Conservation (phyloP, 805 yeast genomes). For the Ogataea henricii region DNA sequence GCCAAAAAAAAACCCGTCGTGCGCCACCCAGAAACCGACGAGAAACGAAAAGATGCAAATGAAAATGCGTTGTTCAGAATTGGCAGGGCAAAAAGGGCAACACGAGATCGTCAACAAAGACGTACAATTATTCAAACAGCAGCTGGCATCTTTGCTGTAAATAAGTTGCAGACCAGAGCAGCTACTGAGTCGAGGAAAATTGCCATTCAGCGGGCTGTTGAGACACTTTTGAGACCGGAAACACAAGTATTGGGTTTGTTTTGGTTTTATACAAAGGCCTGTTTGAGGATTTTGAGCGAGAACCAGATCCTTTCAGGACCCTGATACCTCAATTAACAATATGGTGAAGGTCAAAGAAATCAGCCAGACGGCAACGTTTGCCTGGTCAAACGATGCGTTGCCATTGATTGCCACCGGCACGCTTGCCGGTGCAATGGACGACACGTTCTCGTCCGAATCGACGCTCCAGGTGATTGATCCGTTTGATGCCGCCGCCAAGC, state of each 20-base stretch:
- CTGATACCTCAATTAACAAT: background rate
- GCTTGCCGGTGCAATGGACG: conserved; percentile 94
- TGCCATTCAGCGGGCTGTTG: conserved; percentile 3
- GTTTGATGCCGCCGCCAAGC: conserved; percentile 41
- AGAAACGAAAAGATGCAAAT: conserved; percentile 4
- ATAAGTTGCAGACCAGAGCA: conserved; percentile 1
- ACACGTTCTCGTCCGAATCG: conserved; percentile 77
- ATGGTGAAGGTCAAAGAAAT: conserved; percentile 88
- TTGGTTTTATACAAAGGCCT: conserved; percentile 7
- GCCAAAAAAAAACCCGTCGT: conserved; percentile 3
- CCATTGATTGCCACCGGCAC: conserved; percentile 90
- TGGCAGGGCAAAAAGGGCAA: conserved; percentile 5
- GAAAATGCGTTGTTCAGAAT: conserved; percentile 22
- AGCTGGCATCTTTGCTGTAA: conserved; percentile 3
- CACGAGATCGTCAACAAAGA: conserved; percentile 1
- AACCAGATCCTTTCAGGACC: conserved; percentile 1
- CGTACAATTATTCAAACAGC: background rate
- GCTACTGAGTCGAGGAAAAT: background rate
- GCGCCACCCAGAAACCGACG: conserved; percentile 6
- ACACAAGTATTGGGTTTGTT: conserved; percentile 1
- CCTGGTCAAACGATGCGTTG: conserved; percentile 81
- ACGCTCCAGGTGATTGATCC: conserved; percentile 80
- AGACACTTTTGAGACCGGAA: background rate
- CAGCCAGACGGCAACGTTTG: conserved; percentile 87
- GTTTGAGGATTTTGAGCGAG: background rate